Evolutionary conservation across 2,329 filamentous ascomycete genomes (phyloP), one percentile per base, ranked within the genome.

Genomic region (Colletotrichum nymphaeae): DNA sequence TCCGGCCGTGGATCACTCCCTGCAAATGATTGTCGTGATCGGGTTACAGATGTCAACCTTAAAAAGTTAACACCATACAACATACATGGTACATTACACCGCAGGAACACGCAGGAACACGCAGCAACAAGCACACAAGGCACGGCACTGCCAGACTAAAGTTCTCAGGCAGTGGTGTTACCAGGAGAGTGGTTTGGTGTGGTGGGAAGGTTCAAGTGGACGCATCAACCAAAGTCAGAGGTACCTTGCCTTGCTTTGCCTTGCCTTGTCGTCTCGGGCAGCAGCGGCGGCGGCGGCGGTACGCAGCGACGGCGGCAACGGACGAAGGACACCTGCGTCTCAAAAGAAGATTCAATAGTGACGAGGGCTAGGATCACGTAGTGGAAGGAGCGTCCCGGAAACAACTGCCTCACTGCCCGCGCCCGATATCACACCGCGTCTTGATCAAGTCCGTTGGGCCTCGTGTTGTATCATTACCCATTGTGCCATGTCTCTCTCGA

Each of bases 1-100:
- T 42, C 14, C 58, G 58, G 58, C 37, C 28, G 26, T 26, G 59
- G 57, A 64, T 52, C 32, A 22, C 65, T 28, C 58, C 52, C 26
- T 63, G 55, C 7, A 22, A 60, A 62, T 56, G 57, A 59, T 53
- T 55, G 55, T 70, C 70, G 60, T 70, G 60, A 70, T 70, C 70
- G 67, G 67, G 60, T 73, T 70, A 60, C 70, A 65, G 67, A 46
- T 66, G 70, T 42, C 70, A 70, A 70, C 67, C 42, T 63, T 65
- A 70, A 65, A 24, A 46, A 16, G 11, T 8, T 9, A 8, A 32
- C 9, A 49, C 16, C 16, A 42, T 42, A 42, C 37, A 19, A 16
- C 14, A 19, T 42, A 42, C 37, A 19, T 5, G 7, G 2, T 19
- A 42, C 16, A 42, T 16, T 16, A 19, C 16, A 19, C 37, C 37